A percentile compares a stretch with the other conserved stretches of the same genome.
Conservation (phyloP, 352 stramenopile genomes). For the Phytophthora pluvialis region DNA sequence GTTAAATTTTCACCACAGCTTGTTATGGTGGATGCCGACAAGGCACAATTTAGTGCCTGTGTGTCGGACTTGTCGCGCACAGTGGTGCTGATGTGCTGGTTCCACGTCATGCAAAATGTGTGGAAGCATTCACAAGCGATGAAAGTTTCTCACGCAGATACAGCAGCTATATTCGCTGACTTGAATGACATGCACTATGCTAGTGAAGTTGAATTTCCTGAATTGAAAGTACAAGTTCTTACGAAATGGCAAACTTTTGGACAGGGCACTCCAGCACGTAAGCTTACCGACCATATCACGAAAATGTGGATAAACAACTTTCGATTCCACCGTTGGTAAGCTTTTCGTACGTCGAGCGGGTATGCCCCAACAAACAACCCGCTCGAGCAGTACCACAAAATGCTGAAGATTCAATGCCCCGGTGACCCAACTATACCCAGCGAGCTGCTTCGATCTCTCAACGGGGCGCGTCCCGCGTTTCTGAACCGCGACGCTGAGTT, state of each 20-base stretch:
- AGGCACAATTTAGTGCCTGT: constrained; percentile 9
- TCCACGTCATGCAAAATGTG: constrained; percentile 8
- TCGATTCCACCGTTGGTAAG: constrained; percentile 2
- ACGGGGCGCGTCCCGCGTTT: background rate
- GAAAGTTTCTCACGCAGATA: background rate
- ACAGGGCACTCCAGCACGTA: background rate
- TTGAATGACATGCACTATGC: constrained; percentile 14
- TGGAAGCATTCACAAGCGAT: background rate
- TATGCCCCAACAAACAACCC: constrained; percentile 12
- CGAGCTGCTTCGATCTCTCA: constrained; percentile 2
- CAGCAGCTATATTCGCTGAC: background rate
- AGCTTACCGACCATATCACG: background rate
- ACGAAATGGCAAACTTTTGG: background rate
- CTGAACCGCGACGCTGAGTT: constrained; percentile 1
- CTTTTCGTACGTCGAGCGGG: constrained; percentile 1
- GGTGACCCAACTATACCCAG: background rate
- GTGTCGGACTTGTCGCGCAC: background rate
- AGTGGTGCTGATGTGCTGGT: constrained; percentile 12
- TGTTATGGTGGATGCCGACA: constrained; percentile 6
- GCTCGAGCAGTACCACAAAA: constrained; percentile 10
- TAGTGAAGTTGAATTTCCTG: background rate
- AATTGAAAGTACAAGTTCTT: background rate
- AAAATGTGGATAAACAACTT: background rate
- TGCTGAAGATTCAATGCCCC: background rate
- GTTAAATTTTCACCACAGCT: background rate